phyloP scores from a whole-genome alignment of 2,329 filamentous ascomycete species.

The Thelonectria discophora region DNA sequence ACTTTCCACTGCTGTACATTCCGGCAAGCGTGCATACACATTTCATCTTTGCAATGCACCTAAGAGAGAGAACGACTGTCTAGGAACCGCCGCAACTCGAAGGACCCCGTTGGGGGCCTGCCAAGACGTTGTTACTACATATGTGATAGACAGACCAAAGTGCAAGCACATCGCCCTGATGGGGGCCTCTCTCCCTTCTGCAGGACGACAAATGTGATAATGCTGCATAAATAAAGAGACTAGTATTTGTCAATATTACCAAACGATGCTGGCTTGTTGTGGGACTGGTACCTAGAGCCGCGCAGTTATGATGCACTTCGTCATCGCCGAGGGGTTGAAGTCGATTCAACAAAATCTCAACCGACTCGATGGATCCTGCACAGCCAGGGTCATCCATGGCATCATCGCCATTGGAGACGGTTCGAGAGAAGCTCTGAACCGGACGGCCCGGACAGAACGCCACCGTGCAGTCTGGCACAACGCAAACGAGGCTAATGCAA shows the following conservation, averaged over 20 bases:
- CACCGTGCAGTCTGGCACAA: constrained; percentile 30
- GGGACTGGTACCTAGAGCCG: constrained; percentile 17
- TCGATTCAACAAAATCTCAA: constrained; percentile 27
- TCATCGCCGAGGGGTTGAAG: constrained; percentile 17
- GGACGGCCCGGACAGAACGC: constrained; percentile 31
- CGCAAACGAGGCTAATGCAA: constrained; percentile 37
- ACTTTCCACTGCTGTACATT: constrained; percentile 1
- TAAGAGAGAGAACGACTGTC: constrained; percentile 13
- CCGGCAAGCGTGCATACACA: neutral
- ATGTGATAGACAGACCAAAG: constrained; percentile 16
- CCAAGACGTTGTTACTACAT: constrained; percentile 16
- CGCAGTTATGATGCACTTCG: constrained; percentile 7
- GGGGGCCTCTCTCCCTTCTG: neutral
- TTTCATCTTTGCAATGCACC: constrained; percentile 12
- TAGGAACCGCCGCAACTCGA: constrained; percentile 1
- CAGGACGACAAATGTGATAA: constrained; percentile 5
- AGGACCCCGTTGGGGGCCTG: constrained; percentile 11
- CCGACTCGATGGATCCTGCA: constrained; percentile 24
- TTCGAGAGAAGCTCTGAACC: constrained; percentile 32
- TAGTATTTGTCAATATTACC: neutral
- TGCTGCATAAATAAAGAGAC: neutral
- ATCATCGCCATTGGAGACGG: constrained; percentile 31
- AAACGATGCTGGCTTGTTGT: constrained; percentile 2
- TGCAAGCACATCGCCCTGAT: constrained; percentile 1
- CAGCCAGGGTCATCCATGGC: constrained; percentile 31